Conservation (phyloP, 768 basidiomycete genomes). For the Leccinellum rugosiceps region DNA sequence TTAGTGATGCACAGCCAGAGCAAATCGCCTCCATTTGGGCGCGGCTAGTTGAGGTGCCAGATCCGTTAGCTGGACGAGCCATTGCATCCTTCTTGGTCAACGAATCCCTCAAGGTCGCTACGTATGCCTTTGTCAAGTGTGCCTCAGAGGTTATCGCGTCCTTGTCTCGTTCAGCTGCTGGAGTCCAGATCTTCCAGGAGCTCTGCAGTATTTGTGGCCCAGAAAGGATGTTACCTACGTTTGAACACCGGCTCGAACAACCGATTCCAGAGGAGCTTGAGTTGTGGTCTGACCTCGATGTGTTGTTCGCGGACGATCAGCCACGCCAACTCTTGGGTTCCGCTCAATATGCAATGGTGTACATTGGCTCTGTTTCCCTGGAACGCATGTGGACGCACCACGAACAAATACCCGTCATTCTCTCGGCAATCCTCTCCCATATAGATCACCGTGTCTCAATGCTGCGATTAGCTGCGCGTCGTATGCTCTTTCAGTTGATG, state of each 20-base stretch:
- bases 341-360: conserved; percentile 86
- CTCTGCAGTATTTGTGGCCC: conserved; percentile 85
- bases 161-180: conserved; percentile 73
- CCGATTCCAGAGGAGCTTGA: conserved; percentile 68
- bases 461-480: conserved; percentile 66
- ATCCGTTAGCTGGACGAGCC: conserved; percentile 73
- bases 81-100: conserved; percentile 81
- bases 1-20: conserved; percentile 69
- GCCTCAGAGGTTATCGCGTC: conserved; percentile 81
- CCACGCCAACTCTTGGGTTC: conserved; percentile 71
- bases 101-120: conserved; percentile 83
- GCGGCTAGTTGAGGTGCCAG: conserved; percentile 68
- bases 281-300: conserved; percentile 77
- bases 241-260: conserved; percentile 62
- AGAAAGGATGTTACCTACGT: conserved; percentile 73
- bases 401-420: conserved; percentile 64
- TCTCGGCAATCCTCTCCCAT: conserved; percentile 80
- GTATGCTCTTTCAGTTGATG: conserved; percentile 82
- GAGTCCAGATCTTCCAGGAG: conserved; percentile 73
- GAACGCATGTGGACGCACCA: conserved; percentile 76
- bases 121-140: conserved; percentile 70
- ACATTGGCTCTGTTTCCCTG: conserved; percentile 72
- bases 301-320: conserved; percentile 64
- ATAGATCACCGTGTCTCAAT: conserved; percentile 73
- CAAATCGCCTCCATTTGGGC: conserved; percentile 80